Conservation (phyloP, 2,329 filamentous ascomycete species). For the Ophioceras dolichostomum region DNA sequence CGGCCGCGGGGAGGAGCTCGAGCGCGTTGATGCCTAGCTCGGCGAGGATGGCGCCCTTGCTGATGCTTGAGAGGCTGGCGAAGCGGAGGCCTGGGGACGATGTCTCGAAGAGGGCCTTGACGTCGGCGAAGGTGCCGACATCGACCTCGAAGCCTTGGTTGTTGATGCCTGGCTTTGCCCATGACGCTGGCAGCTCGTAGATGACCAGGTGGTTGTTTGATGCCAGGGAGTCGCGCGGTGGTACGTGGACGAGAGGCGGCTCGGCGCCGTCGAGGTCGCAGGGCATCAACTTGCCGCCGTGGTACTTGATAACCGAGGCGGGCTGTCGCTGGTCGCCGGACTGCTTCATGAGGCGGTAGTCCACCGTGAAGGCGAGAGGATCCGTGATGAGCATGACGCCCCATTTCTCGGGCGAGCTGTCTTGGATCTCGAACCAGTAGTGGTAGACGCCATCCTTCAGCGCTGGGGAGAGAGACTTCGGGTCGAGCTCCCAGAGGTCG, state of each 20-base stretch:
- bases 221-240: conserved; percentile 3
- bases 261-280: conserved; percentile 10
- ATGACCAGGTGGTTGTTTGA: conserved; percentile 13
- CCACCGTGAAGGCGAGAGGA: conserved; percentile 12
- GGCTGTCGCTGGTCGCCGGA: conserved; percentile 8
- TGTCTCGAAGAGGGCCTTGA: conserved; percentile 10
- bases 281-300: conserved; percentile 7
- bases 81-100: conserved; percentile 5
- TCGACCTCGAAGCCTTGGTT: conserved; percentile 7
- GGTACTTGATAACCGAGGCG: conserved; percentile 9
- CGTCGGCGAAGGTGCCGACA: conserved; percentile 11
- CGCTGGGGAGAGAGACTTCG: conserved; percentile 4
- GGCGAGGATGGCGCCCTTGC: conserved; percentile 7
- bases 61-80: conserved; percentile 2
- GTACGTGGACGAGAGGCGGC: not conserved
- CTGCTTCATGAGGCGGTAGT: conserved; percentile 7
- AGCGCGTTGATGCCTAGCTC: conserved; percentile 14
- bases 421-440: conserved; percentile 11
- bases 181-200: conserved; percentile 13
- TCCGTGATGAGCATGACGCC: conserved; percentile 7
- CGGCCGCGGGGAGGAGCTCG: conserved; percentile 11
- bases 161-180: conserved; percentile 8
- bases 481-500: conserved; percentile 27
- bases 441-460: conserved; percentile 8
- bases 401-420: conserved; percentile 5